Evolutionary conservation across 495 filamentous ascomycete species (phyloP), one percentile per base, ranked within the genome.

Genomic region (Penicillium taxi): DNA sequence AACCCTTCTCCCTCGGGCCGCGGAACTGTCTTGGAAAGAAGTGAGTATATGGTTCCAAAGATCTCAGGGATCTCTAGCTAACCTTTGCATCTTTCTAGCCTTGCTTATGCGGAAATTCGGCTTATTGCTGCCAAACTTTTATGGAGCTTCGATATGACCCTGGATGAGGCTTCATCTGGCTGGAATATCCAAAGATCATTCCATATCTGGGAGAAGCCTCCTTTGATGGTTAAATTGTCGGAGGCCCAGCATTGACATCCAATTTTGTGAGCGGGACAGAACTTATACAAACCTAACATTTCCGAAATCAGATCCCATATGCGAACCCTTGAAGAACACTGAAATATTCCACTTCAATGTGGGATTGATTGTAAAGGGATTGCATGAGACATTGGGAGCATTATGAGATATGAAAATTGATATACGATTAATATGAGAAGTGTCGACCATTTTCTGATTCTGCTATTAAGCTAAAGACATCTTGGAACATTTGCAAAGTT

Each of bases 21-120:
- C 43, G 66, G 3, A 58, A 56, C 25, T 72, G 63, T 32, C 47
- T 71, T 9, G 66, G 67, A 6, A 52, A 39, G 26, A 63, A 62
- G 41, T 52, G 23, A 28, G 34, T 32, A 9, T 8, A n/a, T n/a
- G n/a, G n/a, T 12, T 3, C 22, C 11, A 11, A 6, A 29, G 9
- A 8, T 31, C 11, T 5, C 6, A 18, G 9, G n/a, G 8, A 9
- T 12, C n/a, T 9, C 8, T n/a, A 13, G 23, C 19, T 38, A 19
- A 38, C 15, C 2, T 8, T 31, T 33, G n/a, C 26, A 30, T 17
- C 17, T 13, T 20, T 27, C 11, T 19, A 65, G 61, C 33, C 59
- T 80, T 17, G 74, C 71, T 0, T 70, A 66, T 43, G 63, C 58
- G 1, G 74, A 78, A 45, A 68, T 74, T 58, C 56, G 69, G 1